Evolutionary conservation across 257 asterid species (phyloP), one percentile per base, ranked within the genome.

Genomic region (Anisodus acutangulus): DNA sequence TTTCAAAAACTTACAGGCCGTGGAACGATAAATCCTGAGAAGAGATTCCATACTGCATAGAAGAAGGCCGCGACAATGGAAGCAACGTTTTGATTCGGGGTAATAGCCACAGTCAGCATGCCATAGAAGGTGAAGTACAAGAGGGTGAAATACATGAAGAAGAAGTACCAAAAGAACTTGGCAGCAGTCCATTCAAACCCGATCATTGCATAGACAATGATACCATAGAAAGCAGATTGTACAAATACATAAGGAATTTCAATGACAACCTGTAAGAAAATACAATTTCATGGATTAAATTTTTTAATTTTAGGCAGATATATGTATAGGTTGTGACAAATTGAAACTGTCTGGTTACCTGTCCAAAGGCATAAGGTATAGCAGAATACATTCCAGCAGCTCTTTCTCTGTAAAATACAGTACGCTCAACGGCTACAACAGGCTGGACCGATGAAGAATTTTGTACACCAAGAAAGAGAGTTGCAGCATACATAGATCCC

Each of bases 311-410:
- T 51, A 51, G 11, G 22, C 66, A 5, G 66, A 59, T 2, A 17
- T 59, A 0, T 16, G 11, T 16, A 5, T 6, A 16, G 0, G 4
- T 2, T 16, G 3, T 3, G 0, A 5, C 31, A 59, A 5, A 51
- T 64, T 1, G 59, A 15, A 91, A 94, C 88, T 90, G 91, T 85
- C 89, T 19, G 7, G 43, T 69, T 9, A 89, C 93, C 89, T 90
- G 92, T 70, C 88, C 88, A 58, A 88, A 67, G 64, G 93, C 92
- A 80, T 90, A 90, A 6, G 93, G 90, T 85, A 91, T 59, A 76
- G 91, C 88, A 43, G 92, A 89, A 83, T 89, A 89, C 93, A 91
- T 89, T 37, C 93, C 93, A 3, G 92, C 92, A 5, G 92, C 91
- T 86, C 90, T 81, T 82, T 91, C 93, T 83, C 93, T 88, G 47